A percentile compares a stretch with the other conserved stretches of the same genome.
phyloP scores from a whole-genome alignment of 129 eudicot species.

The Flaveria linearis region DNA sequence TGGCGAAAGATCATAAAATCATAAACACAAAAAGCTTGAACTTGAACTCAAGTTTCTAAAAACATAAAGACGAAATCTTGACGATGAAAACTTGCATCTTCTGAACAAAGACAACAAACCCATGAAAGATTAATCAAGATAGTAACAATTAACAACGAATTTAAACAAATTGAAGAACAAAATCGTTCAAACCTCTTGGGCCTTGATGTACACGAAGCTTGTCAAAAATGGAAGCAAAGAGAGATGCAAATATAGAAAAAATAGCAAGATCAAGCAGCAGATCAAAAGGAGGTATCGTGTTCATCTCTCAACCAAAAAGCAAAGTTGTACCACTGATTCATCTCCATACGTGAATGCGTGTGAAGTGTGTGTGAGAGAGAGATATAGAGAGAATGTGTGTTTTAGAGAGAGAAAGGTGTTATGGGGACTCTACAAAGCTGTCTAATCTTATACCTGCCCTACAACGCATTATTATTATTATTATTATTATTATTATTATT shows the following conservation, averaged over 20 bases:
- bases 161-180: neutral
- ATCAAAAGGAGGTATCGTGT: conserved; percentile 52
- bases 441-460: conserved; percentile 61
- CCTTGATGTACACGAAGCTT: neutral
- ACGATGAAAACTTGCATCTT: conserved; percentile 12
- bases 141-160: neutral
- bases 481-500: neutral
- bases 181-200: neutral
- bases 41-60: neutral
- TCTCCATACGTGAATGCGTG: conserved; percentile 28
- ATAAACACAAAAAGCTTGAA: conserved; percentile 27
- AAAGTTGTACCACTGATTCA: conserved; percentile 25
- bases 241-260: neutral
- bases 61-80: neutral
- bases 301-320: conserved; percentile 47
- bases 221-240: neutral
- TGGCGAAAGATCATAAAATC: conserved; percentile 36
- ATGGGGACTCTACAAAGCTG: conserved; percentile 49
- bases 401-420: conserved; percentile 10
- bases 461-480: conserved; percentile 34
- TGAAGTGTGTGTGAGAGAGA: conserved; percentile 26
- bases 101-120: conserved; percentile 7
- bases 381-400: conserved; percentile 13
- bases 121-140: neutral
- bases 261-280: neutral